phyloP scores from a whole-genome alignment of 495 filamentous ascomycete genomes.

The Talaromyces trachyspermus region DNA sequence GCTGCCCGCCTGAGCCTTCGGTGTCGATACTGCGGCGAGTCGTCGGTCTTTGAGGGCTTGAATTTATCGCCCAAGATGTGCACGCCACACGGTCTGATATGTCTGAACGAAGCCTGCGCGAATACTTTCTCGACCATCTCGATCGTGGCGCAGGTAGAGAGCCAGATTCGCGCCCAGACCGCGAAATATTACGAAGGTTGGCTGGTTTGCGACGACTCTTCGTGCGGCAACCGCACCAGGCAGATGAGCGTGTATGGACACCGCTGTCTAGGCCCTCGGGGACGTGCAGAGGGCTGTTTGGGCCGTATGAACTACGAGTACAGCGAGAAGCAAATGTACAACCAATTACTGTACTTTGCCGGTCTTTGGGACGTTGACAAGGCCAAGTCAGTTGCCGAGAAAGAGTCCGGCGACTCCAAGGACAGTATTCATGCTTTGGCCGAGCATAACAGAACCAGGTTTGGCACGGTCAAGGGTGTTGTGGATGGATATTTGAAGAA shows the following conservation, averaged over 20 bases:
- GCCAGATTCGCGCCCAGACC: constrained; percentile 67
- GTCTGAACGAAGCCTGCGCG: constrained; percentile 53
- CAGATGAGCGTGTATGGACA: constrained; percentile 89
- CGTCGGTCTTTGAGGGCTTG: constrained; percentile 70
- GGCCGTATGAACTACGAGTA: constrained; percentile 86
- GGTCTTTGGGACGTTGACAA: constrained; percentile 85
- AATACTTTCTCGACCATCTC: constrained; percentile 60
- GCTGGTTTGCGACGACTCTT: constrained; percentile 81
- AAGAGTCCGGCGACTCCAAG: constrained; percentile 35
- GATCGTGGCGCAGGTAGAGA: constrained; percentile 78
- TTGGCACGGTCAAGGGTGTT: constrained; percentile 65
- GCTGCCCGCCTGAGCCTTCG: constrained; percentile 65
- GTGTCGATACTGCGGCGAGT: constrained; percentile 70
- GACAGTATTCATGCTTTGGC: constrained; percentile 64
- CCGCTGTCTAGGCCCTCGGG: constrained; percentile 79
- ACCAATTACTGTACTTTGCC: constrained; percentile 85
- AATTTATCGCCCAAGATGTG: constrained; percentile 47
- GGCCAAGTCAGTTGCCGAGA: constrained; percentile 48
- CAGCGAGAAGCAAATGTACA: constrained; percentile 84
- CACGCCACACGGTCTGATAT: constrained; percentile 66
- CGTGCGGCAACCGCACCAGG: constrained; percentile 79
- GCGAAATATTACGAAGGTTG: constrained; percentile 86
- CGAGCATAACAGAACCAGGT: constrained; percentile 70
- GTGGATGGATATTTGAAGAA: constrained; percentile 85
- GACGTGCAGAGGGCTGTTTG: constrained; percentile 72